Percentiles rank a stretch among this genome's conserved stretches.
Conservation (phyloP, 73 alveolate species). For the Tetrahymena borealis region DNA sequence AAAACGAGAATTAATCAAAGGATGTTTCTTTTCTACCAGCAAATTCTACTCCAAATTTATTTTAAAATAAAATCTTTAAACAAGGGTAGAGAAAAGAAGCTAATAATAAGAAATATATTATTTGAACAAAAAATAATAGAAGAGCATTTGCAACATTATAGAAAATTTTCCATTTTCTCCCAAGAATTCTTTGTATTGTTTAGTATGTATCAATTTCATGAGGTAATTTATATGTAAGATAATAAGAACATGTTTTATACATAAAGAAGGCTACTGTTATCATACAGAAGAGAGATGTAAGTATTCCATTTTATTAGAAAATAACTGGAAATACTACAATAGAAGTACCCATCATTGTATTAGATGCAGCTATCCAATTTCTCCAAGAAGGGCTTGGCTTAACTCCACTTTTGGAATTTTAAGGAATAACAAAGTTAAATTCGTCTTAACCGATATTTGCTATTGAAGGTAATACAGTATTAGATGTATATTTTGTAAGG, state of each 20-base stretch:
- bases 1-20: not conserved
- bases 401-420: too few species aligned
- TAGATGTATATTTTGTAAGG: too few species aligned
- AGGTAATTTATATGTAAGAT: not conserved
- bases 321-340: not conserved
- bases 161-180: not conserved
- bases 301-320: not conserved
- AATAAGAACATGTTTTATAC: not conserved
- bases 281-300: not conserved
- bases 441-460: too few species aligned
- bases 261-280: not conserved
- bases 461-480: too few species aligned
- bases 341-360: not conserved
- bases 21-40: not conserved
- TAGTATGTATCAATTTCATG: not conserved
- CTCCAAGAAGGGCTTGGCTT: not conserved
- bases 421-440: too few species aligned
- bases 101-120: not conserved
- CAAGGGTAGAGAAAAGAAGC: not conserved
- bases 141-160: not conserved
- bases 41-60: not conserved
- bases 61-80: not conserved
- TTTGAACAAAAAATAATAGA: not conserved
- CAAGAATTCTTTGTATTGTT: not conserved
- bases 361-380: not conserved